These are phyloP conservation scores for Cucumis cinereus DNA, from an alignment of 306 rosid species.

Conservation along the genomic window DNA sequence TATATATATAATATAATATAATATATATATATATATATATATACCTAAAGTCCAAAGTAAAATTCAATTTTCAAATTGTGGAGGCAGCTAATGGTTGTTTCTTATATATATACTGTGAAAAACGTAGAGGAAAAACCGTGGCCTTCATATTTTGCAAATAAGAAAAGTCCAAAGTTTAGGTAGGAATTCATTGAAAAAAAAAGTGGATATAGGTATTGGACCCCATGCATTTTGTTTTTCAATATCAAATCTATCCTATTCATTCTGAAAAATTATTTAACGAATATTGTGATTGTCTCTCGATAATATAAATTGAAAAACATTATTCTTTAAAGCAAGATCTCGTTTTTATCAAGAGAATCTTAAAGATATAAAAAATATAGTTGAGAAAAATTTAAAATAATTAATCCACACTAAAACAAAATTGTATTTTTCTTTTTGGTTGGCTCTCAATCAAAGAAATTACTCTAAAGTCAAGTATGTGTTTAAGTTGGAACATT, in stretches of 20 bases:
- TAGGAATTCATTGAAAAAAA: neutral
- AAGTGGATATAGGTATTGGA: neutral
- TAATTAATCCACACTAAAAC: no score
- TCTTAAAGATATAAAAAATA: no score
- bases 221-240: neutral
- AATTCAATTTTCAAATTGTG: neutral
- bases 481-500: no score
- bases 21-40: neutral
- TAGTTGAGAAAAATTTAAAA: no score
- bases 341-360: no score
- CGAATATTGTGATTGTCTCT: no score
- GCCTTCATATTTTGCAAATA: neutral
- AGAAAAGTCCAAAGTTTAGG: constrained; percentile 7
- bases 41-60: neutral
- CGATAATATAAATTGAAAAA: no score
- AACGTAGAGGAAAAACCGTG: neutral
- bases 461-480: no score
- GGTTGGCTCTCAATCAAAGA: no score
- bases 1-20: neutral
- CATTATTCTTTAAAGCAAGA: no score
- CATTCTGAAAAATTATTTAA: no score
- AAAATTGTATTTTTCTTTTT: no score
- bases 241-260: neutral
- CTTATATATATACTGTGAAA: neutral
- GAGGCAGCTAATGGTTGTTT: neutral